Evolutionary conservation across 495 filamentous ascomycete species (phyloP).

Genomic region (Penicillium desertorum): DNA sequence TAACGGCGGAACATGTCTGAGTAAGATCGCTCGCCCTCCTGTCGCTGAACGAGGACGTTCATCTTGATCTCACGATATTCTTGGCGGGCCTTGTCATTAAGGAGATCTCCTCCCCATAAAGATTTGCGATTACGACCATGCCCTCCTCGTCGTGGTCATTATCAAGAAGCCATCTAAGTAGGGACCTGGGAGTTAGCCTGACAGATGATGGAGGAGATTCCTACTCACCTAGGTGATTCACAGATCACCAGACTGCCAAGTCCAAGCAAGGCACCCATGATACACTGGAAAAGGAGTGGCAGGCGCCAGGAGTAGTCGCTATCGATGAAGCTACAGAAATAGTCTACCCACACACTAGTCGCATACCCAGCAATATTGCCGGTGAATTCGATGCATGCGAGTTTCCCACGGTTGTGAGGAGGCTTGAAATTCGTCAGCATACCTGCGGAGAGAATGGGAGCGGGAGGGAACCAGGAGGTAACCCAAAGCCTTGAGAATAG

Average conservation of each 20-base stretch:
- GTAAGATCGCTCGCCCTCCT: constrained; percentile 92
- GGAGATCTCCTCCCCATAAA: constrained; percentile 95
- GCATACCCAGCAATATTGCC: constrained; percentile 96
- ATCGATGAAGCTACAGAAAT: constrained; percentile 89
- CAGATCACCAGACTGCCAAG: constrained; percentile 88
- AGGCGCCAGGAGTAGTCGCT: constrained; percentile 86
- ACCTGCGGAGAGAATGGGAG: not conserved
- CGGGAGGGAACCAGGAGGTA: not conserved
- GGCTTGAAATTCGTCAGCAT: constrained; percentile 50
- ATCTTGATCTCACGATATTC: constrained; percentile 99
- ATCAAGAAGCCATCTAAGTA: constrained; percentile 83
- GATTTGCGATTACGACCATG: constrained; percentile 94
- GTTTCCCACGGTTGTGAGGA: constrained; percentile 89
- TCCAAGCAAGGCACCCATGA: constrained; percentile 85
- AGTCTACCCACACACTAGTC: constrained; percentile 97
- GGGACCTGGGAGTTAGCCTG: not conserved
- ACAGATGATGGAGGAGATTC: not conserved
- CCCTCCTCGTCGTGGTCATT: constrained; percentile 98
- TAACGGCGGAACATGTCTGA: constrained; percentile 94
- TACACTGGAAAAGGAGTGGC: constrained; percentile 86
- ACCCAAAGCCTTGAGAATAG: not conserved
- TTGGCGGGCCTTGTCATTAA: constrained; percentile 83
- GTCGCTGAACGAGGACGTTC: constrained; percentile 86
- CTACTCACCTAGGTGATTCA: constrained; percentile 85
- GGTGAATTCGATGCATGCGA: constrained; percentile 97